These are phyloP conservation scores for Apiotrichum veenhuisii DNA, from an alignment of 1,284 basidiomycete genomes.

Conservation along the genomic window DNA sequence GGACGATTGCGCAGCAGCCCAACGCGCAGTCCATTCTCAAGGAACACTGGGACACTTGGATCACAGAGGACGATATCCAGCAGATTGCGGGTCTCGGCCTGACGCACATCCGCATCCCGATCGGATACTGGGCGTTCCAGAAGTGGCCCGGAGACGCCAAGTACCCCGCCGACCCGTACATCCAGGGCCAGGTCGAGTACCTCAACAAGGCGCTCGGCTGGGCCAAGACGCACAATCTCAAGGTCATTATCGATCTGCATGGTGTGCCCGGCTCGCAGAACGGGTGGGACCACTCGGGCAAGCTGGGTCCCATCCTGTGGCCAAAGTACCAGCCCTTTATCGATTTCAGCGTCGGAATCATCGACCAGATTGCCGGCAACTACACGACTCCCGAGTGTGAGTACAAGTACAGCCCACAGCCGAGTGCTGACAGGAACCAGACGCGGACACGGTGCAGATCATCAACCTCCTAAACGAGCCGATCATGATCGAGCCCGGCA, in stretches of 20 bases:
- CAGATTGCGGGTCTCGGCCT: conserved; percentile 71
- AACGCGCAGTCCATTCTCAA: no score
- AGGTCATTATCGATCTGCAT: conserved; percentile 65
- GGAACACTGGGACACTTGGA: conserved; percentile 47
- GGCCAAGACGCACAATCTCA: conserved; percentile 71
- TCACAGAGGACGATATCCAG: conserved; percentile 75
- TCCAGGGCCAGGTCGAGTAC: conserved; percentile 46
- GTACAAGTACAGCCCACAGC: neutral
- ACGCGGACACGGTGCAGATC: no score
- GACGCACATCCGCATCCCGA: conserved; percentile 77
- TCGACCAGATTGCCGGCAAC: conserved; percentile 18
- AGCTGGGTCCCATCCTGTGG: conserved; percentile 28
- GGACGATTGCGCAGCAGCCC: no score
- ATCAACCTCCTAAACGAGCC: no score
- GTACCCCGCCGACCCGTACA: conserved; percentile 52
- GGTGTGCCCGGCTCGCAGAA: conserved; percentile 79
- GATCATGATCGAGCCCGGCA: no score
- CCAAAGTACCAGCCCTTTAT: neutral
- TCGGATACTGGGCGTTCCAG: conserved; percentile 43
- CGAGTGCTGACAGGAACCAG: no score
- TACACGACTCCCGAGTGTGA: neutral
- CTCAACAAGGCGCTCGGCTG: conserved; percentile 65
- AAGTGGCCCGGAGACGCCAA: conserved; percentile 80
- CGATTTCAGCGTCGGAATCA: conserved; percentile 43
- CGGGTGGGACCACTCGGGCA: conserved; percentile 79